phyloP scores from a whole-genome alignment of 306 rosid species.

The cucumber (Cucumis sativus) region Cucumber_9930_V3 NC_026661.2:3290001-3290500 shows the following conservation, averaged over 20 bases:
- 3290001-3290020: neutral
- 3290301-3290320: neutral
- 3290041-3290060: neutral
- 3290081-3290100: conserved; percentile 82
- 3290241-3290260: neutral
- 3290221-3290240: conserved; percentile 40
- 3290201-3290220: conserved; percentile 66
- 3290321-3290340: neutral
- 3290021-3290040: neutral
- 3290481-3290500: conserved; percentile 71
- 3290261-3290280: neutral
- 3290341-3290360: neutral
- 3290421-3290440: neutral
- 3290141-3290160: conserved; percentile 59
- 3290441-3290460: conserved; percentile 52
- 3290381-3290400: neutral
- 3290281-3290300: neutral
- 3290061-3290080: neutral
- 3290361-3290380: neutral
- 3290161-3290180: conserved; percentile 36
- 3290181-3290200: conserved; percentile 71
- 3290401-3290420: neutral
- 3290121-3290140: conserved; percentile 42
- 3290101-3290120: conserved; percentile 74
- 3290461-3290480: conserved; percentile 52